Base-by-base conservation (phyloP, 1,284 basidiomycete species). In the Fomitopsis pinicola region DNA sequence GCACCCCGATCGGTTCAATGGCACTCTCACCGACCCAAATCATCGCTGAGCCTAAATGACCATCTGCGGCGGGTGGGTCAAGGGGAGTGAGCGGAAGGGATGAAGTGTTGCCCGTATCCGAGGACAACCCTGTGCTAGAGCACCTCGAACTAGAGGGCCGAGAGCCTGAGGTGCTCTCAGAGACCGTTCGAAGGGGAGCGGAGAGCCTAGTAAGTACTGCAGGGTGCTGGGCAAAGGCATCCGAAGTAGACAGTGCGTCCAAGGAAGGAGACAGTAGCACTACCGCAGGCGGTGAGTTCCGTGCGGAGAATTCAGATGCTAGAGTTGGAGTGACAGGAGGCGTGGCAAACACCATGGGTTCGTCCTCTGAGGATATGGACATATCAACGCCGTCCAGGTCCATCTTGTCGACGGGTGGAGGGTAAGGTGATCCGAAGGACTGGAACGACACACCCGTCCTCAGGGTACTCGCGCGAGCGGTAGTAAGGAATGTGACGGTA, bases 371-470 rank as follows among this genome's bases (percentile, higher is more conserved):
- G 19, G 55, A 50, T 5, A 50, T 6, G n/a, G 56, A 38, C 35
- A 58, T 22, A 44, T 45, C 42, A 5, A 44, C 56, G 12, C 10
- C 14, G 36, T 42, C 48, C 3, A 22, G 17, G 36, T 15, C 26
- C 44, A 33, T 38, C 36, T 15, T 53, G 2, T 30, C 30, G 19
- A 54, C 35, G 26, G 58, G 57, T 42, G 55, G 57, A 28, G 64
- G 57, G 36, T 65, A 68, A 1, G 66, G 63, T 17, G 68, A 69
- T 0, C 66, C 68, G 46, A 68, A 68, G 0, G 66, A 65, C 6
- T 65, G 52, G 42, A 65, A 66, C 12, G 67, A 67, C 12, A 67
- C 19, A 36, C 0, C 36, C 8, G 35, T 56, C n/a, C 19, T 42
- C 40, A 44, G 5, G 17, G 2, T 44, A 26, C 36, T 17, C 19